Base-by-base conservation (phyloP, 352 stramenopile genomes). In the Phytopythium chamaehyphon region DNA sequence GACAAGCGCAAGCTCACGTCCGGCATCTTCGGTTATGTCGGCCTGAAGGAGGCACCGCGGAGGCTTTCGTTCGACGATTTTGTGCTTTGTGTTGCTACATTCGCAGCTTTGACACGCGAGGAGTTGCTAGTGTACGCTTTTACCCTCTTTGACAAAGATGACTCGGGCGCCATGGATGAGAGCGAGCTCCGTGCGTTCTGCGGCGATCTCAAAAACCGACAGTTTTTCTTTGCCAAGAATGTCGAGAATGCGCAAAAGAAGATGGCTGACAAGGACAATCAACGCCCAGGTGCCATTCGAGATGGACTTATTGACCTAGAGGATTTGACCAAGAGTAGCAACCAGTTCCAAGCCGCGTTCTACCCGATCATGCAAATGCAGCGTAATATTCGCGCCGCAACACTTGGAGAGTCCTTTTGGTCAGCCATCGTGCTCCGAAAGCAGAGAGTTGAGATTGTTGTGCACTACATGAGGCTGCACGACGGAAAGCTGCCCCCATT, bases 121-220 rank as follows among this genome's bases (percentile, higher is more conserved):
- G 78, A 89, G 37, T 43, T 89, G 8, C 46, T 87, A 5, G 62
- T 82, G 33, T 89, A 83, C 40, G 76, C 73, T n/a, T 89, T 89
- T 59, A 70, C 59, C 10, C 59, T 87, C 18, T 89, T 86, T 42
- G 78, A 89, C 47, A 61, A 73, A 8, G 76, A 89, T 48, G 65
- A 70, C 10, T 89, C 78, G 4, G 78, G 78, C 5, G 68, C 72
- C 33, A 84, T 89, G 73, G 73, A 87, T 51, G 63, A 57, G 40
- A 66, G 51, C 11, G 77, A 88, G 40, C 59, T 88, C 28, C 45
- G 62, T 8, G 60, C 62, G 1, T 87, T 89, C 46, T 87, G 71
- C 42, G 67, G 74, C 14, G 73, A 75, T 31, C 55, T 86, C 10
- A 80, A 78, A 35, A 78, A 67, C 36, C 66, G 64, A 24, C 83